Conservation (phyloP, 208 protist species). For the Trichomonas tenax region DNA sequence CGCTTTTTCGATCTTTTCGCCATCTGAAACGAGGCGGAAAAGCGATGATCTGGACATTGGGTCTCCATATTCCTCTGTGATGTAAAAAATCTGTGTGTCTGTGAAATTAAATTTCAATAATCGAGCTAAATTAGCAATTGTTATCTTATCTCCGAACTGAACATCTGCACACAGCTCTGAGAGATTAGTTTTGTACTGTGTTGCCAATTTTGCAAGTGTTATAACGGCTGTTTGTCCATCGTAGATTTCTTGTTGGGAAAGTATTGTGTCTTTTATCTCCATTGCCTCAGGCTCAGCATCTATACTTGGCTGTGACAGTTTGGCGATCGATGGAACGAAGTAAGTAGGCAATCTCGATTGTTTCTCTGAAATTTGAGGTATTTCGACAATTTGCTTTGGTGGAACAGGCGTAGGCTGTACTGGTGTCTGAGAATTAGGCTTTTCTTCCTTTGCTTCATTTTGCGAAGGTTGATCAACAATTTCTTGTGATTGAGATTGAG, state of each 20-base stretch:
- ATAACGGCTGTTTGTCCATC: not conserved
- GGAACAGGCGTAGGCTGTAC: not conserved
- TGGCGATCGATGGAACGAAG: not conserved
- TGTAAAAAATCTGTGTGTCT: not conserved
- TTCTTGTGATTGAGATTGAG: not conserved
- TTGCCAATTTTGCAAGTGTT: not conserved
- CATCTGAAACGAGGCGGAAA: not conserved
- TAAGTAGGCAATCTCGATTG: not conserved
- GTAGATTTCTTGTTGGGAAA: not conserved
- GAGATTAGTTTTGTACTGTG: not conserved
- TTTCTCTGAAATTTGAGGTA: not conserved
- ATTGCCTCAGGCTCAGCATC: not conserved
- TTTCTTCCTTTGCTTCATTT: not conserved
- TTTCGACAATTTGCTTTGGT: not conserved
- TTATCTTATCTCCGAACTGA: not conserved
- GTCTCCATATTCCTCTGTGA: not conserved
- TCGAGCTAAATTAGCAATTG: not conserved
- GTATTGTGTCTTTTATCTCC: not conserved
- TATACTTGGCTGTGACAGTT: not conserved
- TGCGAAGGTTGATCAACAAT: not conserved
- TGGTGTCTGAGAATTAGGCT: not conserved
- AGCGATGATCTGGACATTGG: not conserved
- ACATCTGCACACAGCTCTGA: not conserved
- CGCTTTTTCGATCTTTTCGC: not conserved
- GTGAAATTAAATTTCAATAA: not conserved